phyloP scores from a whole-genome alignment of 148 eudicot species.

The Spergularia marina region DNA sequence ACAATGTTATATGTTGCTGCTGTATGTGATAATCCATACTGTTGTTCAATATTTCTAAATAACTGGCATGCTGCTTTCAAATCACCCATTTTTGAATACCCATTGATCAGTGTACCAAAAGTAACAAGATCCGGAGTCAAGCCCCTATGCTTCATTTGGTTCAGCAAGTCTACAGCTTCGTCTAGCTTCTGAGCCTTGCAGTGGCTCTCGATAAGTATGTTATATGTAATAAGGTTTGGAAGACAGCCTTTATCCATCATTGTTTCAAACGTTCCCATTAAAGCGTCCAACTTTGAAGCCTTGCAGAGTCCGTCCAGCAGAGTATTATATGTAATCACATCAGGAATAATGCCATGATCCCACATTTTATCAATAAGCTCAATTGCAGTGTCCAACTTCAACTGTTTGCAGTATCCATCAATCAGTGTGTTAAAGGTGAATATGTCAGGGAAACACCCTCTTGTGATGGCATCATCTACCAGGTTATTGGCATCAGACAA shows the following conservation, averaged over 20 bases:
- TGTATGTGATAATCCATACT: conserved; percentile 50
- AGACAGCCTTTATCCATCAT: conserved; percentile 78
- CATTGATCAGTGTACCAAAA: conserved; percentile 74
- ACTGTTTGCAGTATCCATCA: conserved; percentile 86
- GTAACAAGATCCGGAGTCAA: conserved; percentile 67
- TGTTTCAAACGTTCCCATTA: conserved; percentile 66
- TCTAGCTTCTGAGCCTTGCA: conserved; percentile 59
- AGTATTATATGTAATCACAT: conserved; percentile 80
- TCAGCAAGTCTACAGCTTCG: conserved; percentile 58
- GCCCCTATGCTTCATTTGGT: conserved; percentile 58
- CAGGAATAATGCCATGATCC: conserved; percentile 72
- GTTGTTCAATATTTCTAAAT: conserved; percentile 50
- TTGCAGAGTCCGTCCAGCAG: conserved; percentile 87
- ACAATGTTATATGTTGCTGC: conserved; percentile 76
- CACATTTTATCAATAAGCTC: conserved; percentile 69
- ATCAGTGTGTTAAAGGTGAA: conserved; percentile 87
- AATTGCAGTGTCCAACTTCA: conserved; percentile 66
- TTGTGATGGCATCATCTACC: conserved; percentile 64
- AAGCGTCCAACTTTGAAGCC: conserved; percentile 59
- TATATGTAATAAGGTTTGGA: conserved; percentile 75
- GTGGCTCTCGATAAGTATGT: conserved; percentile 71
- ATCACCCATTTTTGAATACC: conserved; percentile 70
- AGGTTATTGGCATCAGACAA: conserved; percentile 70
- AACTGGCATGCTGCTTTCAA: conserved; percentile 55
- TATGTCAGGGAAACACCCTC: conserved; percentile 81